phyloP scores from a whole-genome alignment of 345 rosid genomes.

The Cardamine resedifolia region DNA sequence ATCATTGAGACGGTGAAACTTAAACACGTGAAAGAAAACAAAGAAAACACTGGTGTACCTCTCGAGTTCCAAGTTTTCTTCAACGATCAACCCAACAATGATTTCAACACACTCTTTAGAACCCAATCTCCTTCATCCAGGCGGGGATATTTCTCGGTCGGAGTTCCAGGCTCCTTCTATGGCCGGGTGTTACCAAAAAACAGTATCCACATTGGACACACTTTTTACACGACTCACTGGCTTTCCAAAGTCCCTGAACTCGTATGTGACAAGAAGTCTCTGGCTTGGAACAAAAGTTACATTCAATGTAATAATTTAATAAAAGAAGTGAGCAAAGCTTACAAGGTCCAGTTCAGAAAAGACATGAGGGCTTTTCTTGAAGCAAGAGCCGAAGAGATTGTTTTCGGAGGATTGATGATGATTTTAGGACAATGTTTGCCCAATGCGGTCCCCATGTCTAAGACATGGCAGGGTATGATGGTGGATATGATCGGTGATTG shows the following conservation, averaged over 20 bases:
- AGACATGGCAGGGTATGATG: background rate
- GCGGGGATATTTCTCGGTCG: conserved; percentile 22
- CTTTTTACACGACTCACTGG: conserved; percentile 33
- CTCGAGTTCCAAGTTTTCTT: conserved; percentile 40
- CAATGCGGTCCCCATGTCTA: conserved; percentile 19
- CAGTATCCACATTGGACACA: conserved; percentile 32
- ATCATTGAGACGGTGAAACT: conserved; percentile 18
- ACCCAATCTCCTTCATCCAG: conserved; percentile 7
- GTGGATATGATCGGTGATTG: conserved; percentile 11
- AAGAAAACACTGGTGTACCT: background rate
- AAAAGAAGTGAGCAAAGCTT: conserved; percentile 34
- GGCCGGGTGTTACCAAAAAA: conserved; percentile 35
- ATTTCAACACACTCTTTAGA: conserved; percentile 44
- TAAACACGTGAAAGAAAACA: background rate
- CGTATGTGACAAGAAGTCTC: conserved; percentile 17
- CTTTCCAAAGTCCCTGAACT: conserved; percentile 37
- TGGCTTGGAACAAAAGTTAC: conserved; percentile 35
- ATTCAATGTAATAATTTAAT: conserved; percentile 12
- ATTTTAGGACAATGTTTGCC: conserved; percentile 10
- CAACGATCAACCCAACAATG: conserved; percentile 46
- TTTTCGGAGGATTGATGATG: conserved; percentile 36
- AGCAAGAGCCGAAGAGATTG: conserved; percentile 41
- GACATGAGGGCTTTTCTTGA: conserved; percentile 26
- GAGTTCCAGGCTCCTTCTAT: conserved; percentile 43
- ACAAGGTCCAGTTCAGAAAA: conserved; percentile 31